A percentile compares a stretch with the other conserved stretches of the same genome.
Evolutionary conservation across 352 stramenopile species (phyloP).

Genomic region (Pythium scleroteichum): DNA sequence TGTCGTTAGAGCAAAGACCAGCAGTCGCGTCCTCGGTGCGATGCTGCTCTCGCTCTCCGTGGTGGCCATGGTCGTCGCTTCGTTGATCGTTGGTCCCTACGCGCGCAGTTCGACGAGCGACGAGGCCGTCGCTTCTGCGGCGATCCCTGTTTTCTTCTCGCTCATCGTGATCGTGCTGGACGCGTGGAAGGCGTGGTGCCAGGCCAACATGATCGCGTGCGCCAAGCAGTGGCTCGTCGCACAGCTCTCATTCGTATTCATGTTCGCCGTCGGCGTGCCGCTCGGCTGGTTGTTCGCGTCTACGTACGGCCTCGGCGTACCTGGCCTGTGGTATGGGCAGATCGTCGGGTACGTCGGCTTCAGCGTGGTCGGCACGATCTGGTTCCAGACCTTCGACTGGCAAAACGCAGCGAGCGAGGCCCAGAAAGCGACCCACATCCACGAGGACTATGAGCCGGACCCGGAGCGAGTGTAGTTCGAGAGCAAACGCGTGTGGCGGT

Average conservation of each 20-base stretch:
- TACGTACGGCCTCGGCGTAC: background rate
- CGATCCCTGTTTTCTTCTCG: background rate
- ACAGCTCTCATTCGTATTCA: background rate
- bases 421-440: background rate
- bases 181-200: background rate
- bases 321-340: background rate
- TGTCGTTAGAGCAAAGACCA: no score
- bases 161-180: background rate
- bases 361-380: background rate
- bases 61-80: no score
- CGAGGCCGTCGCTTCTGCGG: background rate
- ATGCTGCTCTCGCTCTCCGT: no score
- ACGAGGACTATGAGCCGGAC: background rate
- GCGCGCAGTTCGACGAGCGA: background rate
- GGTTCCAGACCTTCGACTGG: background rate
- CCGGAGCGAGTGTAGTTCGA: no score
- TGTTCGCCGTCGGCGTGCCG: background rate
- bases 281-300: background rate
- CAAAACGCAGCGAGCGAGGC: background rate
- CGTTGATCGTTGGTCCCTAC: no score
- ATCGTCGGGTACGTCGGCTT: background rate
- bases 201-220: background rate
- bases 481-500: no score
- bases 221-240: background rate
- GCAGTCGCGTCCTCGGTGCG: no score